Evolutionary conservation across 2,329 filamentous ascomycete genomes (phyloP).

Genomic region (Chalaropsis thielavioides): DNA sequence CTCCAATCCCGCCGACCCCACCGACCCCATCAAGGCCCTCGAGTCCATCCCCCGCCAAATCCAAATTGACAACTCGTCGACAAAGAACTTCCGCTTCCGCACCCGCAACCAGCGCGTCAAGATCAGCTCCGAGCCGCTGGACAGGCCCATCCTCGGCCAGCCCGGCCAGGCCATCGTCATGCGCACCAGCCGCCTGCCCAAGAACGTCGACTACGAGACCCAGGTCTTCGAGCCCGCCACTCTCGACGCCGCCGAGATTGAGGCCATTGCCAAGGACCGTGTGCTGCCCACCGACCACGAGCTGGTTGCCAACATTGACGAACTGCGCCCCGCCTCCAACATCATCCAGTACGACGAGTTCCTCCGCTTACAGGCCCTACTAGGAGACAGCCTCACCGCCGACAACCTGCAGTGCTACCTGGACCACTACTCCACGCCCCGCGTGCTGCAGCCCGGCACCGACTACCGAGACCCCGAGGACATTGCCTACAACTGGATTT

Average conservation of each 20-base stretch:
- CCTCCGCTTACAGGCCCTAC: conserved; percentile 26
- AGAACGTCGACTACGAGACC: conserved; percentile 1
- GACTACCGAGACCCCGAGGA: conserved; percentile 10
- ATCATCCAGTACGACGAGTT: conserved; percentile 30
- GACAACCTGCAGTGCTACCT: conserved; percentile 34
- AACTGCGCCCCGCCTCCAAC: conserved; percentile 30
- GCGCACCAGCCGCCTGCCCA: conserved; percentile 23
- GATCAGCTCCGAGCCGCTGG: conserved; percentile 19
- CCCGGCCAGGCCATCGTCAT: conserved; percentile 35
- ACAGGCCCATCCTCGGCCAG: conserved; percentile 25
- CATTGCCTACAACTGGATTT: conserved; percentile 30
- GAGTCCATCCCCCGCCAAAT: conserved; percentile 1
- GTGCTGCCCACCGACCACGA: conserved; percentile 25
- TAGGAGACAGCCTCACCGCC: conserved; percentile 34
- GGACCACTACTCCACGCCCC: conserved; percentile 5
- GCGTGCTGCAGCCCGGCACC: conserved; percentile 7
- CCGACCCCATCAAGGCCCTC: conserved; percentile 8
- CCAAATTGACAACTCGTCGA: conserved; percentile 3
- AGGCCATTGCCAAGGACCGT: conserved; percentile 24
- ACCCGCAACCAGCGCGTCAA: conserved; percentile 11
- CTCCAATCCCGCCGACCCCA: not conserved
- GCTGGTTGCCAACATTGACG: conserved; percentile 33
- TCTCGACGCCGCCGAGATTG: conserved; percentile 23
- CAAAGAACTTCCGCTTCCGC: not conserved
- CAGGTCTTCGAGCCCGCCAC: conserved; percentile 17